A percentile compares a stretch with the other conserved stretches of the same genome.
These are phyloP conservation scores for Xylogone sp. DNA, from an alignment of 2,329 filamentous ascomycete species.

Conservation along the genomic window DNA sequence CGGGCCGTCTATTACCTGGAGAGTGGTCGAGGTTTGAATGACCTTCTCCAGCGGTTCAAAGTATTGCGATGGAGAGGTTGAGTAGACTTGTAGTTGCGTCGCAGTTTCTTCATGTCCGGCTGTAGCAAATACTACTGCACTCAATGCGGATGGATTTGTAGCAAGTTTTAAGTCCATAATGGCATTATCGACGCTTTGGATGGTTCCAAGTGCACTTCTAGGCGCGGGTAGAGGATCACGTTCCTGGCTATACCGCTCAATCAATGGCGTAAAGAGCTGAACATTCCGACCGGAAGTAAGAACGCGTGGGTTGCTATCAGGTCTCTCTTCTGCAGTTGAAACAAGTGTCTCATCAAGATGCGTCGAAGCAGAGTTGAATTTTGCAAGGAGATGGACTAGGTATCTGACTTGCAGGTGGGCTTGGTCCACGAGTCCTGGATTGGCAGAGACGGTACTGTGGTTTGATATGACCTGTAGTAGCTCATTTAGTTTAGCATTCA, in stretches of 20 bases:
- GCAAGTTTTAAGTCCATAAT: background rate
- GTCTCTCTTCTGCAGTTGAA: conserved; percentile 2
- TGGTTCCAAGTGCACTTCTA: background rate
- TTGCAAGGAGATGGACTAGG: background rate
- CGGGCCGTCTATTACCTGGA: background rate
- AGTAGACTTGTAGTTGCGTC: background rate
- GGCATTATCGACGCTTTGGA: background rate
- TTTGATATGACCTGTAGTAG: background rate
- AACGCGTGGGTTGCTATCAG: background rate
- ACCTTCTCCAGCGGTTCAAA: background rate
- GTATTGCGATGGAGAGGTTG: background rate
- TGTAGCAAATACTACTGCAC: background rate
- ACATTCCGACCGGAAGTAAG: conserved; percentile 7
- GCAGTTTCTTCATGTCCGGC: background rate
- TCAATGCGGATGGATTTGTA: background rate
- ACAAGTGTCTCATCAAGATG: conserved; percentile 4
- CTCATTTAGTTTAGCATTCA: background rate
- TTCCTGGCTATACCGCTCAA: background rate
- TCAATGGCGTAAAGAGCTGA: conserved; percentile 1
- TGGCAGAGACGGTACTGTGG: background rate
- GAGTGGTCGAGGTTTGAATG: background rate
- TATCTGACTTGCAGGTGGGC: background rate
- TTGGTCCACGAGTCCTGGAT: background rate
- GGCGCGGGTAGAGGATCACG: background rate
- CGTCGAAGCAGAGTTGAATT: conserved; percentile 5